These are phyloP conservation scores for Stygiomarasmius scandens DNA, from an alignment of 1,284 basidiomycete species.

Conservation along the genomic window DNA sequence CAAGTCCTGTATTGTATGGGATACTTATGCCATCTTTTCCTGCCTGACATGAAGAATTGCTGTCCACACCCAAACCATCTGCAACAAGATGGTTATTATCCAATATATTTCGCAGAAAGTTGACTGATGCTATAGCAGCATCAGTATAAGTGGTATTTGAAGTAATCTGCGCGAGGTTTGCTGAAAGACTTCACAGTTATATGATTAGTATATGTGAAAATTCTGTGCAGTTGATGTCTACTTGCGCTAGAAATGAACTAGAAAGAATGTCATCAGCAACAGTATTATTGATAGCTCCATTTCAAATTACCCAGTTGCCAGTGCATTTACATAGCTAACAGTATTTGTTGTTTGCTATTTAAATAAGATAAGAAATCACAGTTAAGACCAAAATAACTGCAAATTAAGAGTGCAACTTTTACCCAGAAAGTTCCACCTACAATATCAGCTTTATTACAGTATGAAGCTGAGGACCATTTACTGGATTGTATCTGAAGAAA, in stretches of 20 bases:
- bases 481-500: neutral
- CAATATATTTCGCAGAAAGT: conserved; percentile 10
- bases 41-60: conserved; percentile 7
- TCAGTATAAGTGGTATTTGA: conserved; percentile 11
- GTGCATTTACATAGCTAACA: neutral
- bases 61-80: conserved; percentile 6
- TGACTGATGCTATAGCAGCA: conserved; percentile 9
- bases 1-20: conserved; percentile 10
- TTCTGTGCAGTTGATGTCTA: neutral
- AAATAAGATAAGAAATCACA: neutral
- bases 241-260: conserved; percentile 4
- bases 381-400: neutral
- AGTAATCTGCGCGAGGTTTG: conserved; percentile 11
- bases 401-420: too few species aligned
- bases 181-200: conserved; percentile 12
- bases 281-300: neutral
- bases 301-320: conserved; percentile 6
- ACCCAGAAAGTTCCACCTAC: conserved; percentile 3
- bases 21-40: neutral
- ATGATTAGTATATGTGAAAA: neutral
- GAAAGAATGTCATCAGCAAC: neutral
- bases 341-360: neutral
- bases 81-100: conserved; percentile 7
- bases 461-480: neutral
- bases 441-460: neutral